These are phyloP conservation scores for Globisporangium parvum DNA, from an alignment of 352 stramenopile genomes.

Conservation along the genomic window DNA sequence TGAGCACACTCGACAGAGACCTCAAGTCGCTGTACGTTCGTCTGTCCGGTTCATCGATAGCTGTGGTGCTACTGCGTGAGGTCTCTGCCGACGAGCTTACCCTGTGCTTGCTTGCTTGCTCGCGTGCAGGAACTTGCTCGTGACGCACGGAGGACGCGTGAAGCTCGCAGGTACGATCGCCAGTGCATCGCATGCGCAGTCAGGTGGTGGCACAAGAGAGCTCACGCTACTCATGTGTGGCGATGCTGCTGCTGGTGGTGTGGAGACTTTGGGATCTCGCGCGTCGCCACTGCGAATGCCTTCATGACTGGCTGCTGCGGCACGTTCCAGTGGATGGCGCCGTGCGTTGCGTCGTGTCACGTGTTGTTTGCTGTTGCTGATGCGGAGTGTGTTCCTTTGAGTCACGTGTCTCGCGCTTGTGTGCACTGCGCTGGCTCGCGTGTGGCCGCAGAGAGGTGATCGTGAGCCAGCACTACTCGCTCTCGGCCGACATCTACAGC, in stretches of 20 bases:
- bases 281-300: constrained; percentile 37
- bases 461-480: constrained; percentile 51
- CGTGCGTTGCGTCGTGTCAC: constrained; percentile 28
- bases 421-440: not conserved
- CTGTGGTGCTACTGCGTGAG: not conserved
- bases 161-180: constrained; percentile 62
- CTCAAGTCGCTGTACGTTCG: constrained; percentile 67
- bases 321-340: constrained; percentile 82
- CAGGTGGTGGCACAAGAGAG: too few species aligned
- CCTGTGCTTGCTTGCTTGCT: not conserved
- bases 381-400: not conserved
- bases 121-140: constrained; percentile 53
- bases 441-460: constrained; percentile 53
- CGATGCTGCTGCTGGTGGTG: too few species aligned
- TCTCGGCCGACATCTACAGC: constrained; percentile 76
- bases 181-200: too few species aligned
- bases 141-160: constrained; percentile 61
- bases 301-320: constrained; percentile 74
- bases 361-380: not conserved
- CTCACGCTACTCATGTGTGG: not conserved
- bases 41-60: not conserved
- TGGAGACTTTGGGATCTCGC: constrained; percentile 81
- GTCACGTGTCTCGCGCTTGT: not conserved
- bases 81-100: not conserved
- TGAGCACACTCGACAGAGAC: constrained; percentile 28